Evolutionary conservation across 306 rosid species (phyloP), one percentile per base, ranked within the genome.

Genomic region (Fragaria nilgerrensis): DNA sequence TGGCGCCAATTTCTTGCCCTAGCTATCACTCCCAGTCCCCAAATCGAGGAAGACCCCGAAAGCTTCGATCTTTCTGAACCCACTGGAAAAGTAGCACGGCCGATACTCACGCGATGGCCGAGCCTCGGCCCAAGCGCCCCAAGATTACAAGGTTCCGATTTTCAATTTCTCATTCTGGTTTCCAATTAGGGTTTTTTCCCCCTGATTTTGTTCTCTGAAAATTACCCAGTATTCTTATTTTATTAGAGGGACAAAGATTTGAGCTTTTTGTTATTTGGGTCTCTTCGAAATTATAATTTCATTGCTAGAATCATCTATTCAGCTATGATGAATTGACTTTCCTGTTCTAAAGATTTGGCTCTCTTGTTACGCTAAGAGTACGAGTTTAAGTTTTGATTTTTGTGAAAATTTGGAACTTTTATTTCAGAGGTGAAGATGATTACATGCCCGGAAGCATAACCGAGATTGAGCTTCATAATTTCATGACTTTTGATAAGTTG

Each of bases 361-460:
- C 8, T 56, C 9, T 41, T 41, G 45, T 7, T 41, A 37, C 43
- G 34, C 34, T 32, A 32, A 37, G 7, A 41, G 0, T 22, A 20
- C 9, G 29, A 17, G 8, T 58, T 27, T 61, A 27, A 2, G 15
- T 63, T 29, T 2, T 64, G 9, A 34, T 63, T 2, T 14, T 34
- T 5, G 5, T 23, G 17, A 61, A 71, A 17, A 17, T 11, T 43
- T 55, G 67, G 45, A 11, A 11, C 25, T 70, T 25, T 1, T 15
- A 23, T 75, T 22, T 77, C 88, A 95, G 98, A 84, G 97, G 97
- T 5, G 96, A 95, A 20, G 97, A 95, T 87, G 98, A 92, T 87
- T 95, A 85, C 80, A 86, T 90, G 98, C 96, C 96, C 2, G 97
- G 98, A 81, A 95, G 85, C 85, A 95, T 95, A 71, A 81, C 86